Conservation (phyloP, 1,284 basidiomycete species). For the Rhodofomes roseus region DNA sequence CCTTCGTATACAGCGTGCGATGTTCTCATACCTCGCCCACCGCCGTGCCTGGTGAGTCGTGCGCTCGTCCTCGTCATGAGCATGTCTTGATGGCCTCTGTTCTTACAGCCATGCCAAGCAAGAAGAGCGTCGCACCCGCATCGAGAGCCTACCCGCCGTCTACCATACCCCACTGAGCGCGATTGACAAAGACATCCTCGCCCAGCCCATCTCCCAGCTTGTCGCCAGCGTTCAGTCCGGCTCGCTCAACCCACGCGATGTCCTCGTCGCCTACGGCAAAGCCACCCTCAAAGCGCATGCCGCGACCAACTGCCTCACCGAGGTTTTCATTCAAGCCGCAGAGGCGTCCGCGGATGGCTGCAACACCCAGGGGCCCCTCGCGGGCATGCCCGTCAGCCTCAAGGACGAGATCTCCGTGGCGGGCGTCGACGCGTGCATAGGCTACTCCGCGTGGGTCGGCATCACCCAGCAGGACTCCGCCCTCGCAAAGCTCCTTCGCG, state of each 20-base stretch:
- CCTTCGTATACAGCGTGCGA: neutral
- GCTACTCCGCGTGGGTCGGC: slow-evolving; percentile 62
- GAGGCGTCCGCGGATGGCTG: slow-evolving; percentile 61
- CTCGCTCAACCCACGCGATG: slow-evolving; percentile 71
- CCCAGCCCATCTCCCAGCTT: slow-evolving; percentile 49
- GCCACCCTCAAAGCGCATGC: slow-evolving; percentile 58
- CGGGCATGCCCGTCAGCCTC: slow-evolving; percentile 77
- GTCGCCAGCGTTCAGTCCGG: slow-evolving; percentile 51
- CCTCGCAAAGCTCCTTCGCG: slow-evolving; percentile 52
- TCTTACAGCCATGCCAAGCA: slow-evolving; percentile 36
- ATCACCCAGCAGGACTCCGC: slow-evolving; percentile 53
- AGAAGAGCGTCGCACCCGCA: slow-evolving; percentile 41
- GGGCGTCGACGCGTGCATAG: slow-evolving; percentile 44
- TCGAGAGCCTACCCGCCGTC: slow-evolving; percentile 34
- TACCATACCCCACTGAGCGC: slow-evolving; percentile 35
- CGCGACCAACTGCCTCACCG: slow-evolving; percentile 74
- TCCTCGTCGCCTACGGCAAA: slow-evolving; percentile 72
- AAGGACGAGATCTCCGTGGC: slow-evolving; percentile 49
- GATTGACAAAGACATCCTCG: slow-evolving; percentile 37
- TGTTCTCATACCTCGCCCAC: slow-evolving; percentile 28
- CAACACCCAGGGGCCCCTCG: slow-evolving; percentile 61
- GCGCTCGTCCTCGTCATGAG: too few species aligned
- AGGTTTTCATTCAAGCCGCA: slow-evolving; percentile 37
- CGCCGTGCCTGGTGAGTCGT: slow-evolving; percentile 30
- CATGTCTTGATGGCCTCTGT: neutral